A percentile compares a stretch with the other conserved stretches of the same genome.
Evolutionary conservation across 2,329 filamentous ascomycete species (phyloP).

Genomic region (Trichophyton benhamiae): DNA sequence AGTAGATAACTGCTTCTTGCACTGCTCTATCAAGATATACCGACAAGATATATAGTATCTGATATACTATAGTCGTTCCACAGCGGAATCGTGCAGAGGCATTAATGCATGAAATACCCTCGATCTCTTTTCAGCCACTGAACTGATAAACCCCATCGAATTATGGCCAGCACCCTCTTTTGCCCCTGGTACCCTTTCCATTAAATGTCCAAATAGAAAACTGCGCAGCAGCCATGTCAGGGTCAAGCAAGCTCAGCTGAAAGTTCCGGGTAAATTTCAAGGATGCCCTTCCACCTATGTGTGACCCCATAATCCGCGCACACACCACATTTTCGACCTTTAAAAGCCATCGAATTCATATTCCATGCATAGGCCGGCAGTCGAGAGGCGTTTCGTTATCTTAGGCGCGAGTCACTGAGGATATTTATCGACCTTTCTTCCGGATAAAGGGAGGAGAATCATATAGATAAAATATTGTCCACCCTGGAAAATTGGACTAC

Average conservation of each 20-base stretch:
- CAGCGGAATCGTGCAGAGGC: conserved; percentile 22
- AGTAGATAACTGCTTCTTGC: conserved; percentile 37
- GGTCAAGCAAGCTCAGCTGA: neutral
- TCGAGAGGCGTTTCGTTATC: neutral
- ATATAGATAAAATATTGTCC: neutral
- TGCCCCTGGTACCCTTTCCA: conserved; percentile 4
- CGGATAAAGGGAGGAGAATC: neutral
- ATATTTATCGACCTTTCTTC: neutral
- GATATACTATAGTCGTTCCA: conserved; percentile 36
- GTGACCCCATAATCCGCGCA: neutral
- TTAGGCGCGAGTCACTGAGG: neutral
- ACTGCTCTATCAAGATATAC: conserved; percentile 58
- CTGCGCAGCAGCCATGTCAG: neutral
- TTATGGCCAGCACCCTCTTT: conserved; percentile 4
- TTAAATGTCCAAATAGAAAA: neutral
- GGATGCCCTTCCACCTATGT: neutral
- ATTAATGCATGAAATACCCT: conserved; percentile 3
- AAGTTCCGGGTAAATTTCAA: neutral
- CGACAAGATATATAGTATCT: conserved; percentile 52
- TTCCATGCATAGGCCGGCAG: neutral
- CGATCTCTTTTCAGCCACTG: conserved; percentile 3
- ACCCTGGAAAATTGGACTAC: neutral
- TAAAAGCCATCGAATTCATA: neutral
- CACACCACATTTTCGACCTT: neutral
- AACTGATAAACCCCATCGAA: conserved; percentile 1